Conservation (phyloP, 768 basidiomycete genomes). For the Suillus subalutaceus region DNA sequence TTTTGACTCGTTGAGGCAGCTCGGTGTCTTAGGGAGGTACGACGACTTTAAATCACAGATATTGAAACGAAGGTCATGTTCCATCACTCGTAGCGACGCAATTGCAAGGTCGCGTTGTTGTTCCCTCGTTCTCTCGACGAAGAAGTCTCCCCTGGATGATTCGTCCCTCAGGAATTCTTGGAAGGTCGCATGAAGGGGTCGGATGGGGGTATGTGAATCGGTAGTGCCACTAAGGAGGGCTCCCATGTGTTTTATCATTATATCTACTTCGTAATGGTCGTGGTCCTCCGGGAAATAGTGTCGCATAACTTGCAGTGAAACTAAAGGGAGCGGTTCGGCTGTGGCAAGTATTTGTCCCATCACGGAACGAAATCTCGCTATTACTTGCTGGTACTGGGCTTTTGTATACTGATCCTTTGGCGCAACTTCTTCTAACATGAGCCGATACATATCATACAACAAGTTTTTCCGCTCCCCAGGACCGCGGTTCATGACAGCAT, state of each 20-base stretch:
- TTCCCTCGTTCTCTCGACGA: slow-evolving; percentile 5
- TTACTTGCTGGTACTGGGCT: not conserved
- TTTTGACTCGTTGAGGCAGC: not conserved
- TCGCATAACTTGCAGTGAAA: not conserved
- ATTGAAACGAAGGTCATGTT: slow-evolving; percentile 35
- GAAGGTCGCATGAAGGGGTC: slow-evolving; percentile 30
- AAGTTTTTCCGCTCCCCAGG: not conserved
- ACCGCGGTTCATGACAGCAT: not conserved
- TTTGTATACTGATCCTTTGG: not conserved
- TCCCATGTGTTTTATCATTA: slow-evolving; percentile 1
- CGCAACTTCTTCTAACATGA: not conserved
- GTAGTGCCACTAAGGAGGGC: slow-evolving; percentile 10
- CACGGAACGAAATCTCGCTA: slow-evolving; percentile 5
- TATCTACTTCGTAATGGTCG: not conserved
- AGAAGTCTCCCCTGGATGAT: slow-evolving; percentile 18
- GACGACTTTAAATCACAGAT: slow-evolving; percentile 37
- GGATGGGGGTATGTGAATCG: slow-evolving; percentile 7
- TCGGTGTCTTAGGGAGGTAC: slow-evolving; percentile 27
- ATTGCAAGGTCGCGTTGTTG: slow-evolving; percentile 5
- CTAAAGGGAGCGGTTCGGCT: not conserved
- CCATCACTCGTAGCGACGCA: slow-evolving; percentile 31
- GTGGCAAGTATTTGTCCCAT: slow-evolving; percentile 7
- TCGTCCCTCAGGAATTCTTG: slow-evolving; percentile 25
- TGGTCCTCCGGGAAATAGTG: not conserved
- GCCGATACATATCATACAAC: slow-evolving; percentile 2